Base-by-base conservation (phyloP, 2,329 filamentous ascomycete genomes). In the Neofusicoccum kwambonambiense region DNA sequence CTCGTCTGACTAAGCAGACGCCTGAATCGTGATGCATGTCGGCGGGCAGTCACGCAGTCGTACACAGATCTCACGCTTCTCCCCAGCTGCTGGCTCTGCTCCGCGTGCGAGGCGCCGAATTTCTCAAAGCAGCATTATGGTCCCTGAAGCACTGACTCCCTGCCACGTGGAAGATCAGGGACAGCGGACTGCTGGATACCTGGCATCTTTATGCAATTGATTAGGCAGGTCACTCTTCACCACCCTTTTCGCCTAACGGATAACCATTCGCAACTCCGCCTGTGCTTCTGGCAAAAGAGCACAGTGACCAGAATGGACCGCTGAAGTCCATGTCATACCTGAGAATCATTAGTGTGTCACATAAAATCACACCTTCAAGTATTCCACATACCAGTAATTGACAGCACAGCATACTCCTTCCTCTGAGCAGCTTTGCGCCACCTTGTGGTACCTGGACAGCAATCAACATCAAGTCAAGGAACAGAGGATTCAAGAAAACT, bases 251-350 rank as follows among this genome's bases (percentile, higher is more conserved):
- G 3, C 19, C 49, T 3, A 51, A 8, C 42, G 60, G 45, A 35
- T 37, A 17, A 12, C 60, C 60, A 6, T 62, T 52, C 9, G 49
- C 31, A 31, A 51, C 17, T 7, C 56, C 56, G 5, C 75, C 76
- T 6, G 71, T 69, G 3, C 67, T 70, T 31, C 76, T 68, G 3
- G 74, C 81, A 72, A 90, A 90, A 7, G 80, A 79, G 37, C 81
- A 82, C 52, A 84, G 74, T 2, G 89, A 84, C 77, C 89, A 92
- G 41, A 92, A 84, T 0, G 86, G 83, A 0, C 90, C 90, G 31
- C 81, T 82, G 70, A 91, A 93, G 35, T 92, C 89, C 84, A 93
- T 90, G 73, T 94, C 90, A 69, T 93, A 93, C 89, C 64, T 61
- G 8, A 3, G 12, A 15, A 27, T 3, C 4, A 15, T 60, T 2